Conservation (phyloP, 768 basidiomycete species). For the Russula abietina region DNA sequence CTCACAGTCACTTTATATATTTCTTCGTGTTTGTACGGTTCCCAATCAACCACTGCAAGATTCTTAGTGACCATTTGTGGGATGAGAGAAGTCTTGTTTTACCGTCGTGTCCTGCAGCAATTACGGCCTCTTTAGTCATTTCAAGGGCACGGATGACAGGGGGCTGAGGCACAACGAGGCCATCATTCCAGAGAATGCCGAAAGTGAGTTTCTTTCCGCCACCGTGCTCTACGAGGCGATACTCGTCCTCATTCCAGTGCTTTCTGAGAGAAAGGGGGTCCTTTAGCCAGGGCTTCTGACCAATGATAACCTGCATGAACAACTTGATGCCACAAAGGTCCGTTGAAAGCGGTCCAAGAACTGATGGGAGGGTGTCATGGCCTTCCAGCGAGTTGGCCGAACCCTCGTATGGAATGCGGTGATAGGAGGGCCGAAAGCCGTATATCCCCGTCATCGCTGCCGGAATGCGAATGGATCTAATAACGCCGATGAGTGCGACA, state of each 20-base stretch:
- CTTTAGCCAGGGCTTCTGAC: conserved; percentile 54
- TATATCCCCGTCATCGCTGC: conserved; percentile 63
- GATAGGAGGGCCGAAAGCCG: conserved; percentile 61
- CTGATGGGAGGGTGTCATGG: conserved; percentile 63
- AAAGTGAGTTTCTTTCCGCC: conserved; percentile 38
- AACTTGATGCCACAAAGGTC: conserved; percentile 54
- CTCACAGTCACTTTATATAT: conserved; percentile 30
- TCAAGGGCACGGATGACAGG: conserved; percentile 49
- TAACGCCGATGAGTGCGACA: neutral
- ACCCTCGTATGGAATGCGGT: conserved; percentile 65
- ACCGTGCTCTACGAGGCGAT: conserved; percentile 53
- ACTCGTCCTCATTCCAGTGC: conserved; percentile 55
- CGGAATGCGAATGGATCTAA: conserved; percentile 70
- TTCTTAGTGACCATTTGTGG: neutral
- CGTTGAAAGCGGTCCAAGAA: conserved; percentile 65
- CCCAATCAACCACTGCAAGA: conserved; percentile 37
- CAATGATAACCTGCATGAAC: conserved; percentile 61
- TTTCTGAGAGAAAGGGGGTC: conserved; percentile 57
- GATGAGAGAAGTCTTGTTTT: neutral
- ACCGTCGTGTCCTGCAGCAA: conserved; percentile 48
- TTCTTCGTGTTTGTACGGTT: conserved; percentile 27
- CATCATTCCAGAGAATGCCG: conserved; percentile 39
- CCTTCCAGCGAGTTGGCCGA: conserved; percentile 62
- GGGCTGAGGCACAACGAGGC: conserved; percentile 44
- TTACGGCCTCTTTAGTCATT: conserved; percentile 39